Evolutionary conservation across 768 basidiomycete species (phyloP).

Genomic region (Phylloporus arenicola): DNA sequence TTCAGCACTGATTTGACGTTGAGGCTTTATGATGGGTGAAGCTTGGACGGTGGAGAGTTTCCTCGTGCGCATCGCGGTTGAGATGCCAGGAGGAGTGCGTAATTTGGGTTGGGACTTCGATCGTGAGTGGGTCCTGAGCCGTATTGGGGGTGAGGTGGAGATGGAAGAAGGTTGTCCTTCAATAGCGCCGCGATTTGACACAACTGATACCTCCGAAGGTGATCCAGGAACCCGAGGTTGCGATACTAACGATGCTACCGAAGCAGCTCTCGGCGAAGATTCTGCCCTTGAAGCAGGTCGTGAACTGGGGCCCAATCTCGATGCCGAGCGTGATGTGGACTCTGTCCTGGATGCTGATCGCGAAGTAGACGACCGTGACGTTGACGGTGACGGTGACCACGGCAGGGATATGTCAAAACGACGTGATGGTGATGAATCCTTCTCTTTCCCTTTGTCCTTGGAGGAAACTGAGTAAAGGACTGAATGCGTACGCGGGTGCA

Average conservation of each 20-base stretch:
- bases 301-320: conserved; percentile 12
- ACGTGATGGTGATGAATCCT: conserved; percentile 24
- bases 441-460: conserved; percentile 27
- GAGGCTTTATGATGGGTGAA: conserved; percentile 21
- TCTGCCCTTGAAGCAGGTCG: conserved; percentile 15
- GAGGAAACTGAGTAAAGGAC: conserved; percentile 18
- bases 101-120: conserved; percentile 36
- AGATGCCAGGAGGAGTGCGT: conserved; percentile 4
- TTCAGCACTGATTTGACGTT: conserved; percentile 9
- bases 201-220: background rate
- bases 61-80: conserved; percentile 12
- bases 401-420: conserved; percentile 33
- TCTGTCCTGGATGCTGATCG: conserved; percentile 13
- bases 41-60: conserved; percentile 29
- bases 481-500: conserved; percentile 16
- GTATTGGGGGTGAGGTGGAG: background rate
- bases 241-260: background rate
- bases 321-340: conserved; percentile 14
- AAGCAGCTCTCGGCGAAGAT: background rate
- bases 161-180: background rate
- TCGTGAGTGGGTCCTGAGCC: conserved; percentile 18
- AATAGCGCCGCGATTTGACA: background rate
- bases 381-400: conserved; percentile 24
- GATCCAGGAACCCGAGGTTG: background rate
- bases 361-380: conserved; percentile 12